phyloP scores from a whole-genome alignment of 805 yeast genomes.

The Pichia thaimueangensis region DNA sequence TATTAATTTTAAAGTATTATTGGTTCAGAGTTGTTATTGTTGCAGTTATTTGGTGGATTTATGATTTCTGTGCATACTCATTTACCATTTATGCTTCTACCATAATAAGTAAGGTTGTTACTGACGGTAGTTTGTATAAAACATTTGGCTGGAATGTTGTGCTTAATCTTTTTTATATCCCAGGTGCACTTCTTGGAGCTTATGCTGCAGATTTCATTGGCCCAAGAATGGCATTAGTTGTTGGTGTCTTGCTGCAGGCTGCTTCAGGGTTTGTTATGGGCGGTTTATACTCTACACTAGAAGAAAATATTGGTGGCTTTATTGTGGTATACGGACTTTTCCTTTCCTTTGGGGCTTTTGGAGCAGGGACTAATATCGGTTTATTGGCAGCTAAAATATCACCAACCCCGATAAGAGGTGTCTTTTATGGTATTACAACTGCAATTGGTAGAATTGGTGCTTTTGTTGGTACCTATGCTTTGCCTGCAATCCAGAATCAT shows the following conservation, averaged over 20 bases:
- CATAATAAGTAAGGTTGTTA: conserved; percentile 54
- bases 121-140: conserved; percentile 56
- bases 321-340: conserved; percentile 87
- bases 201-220: conserved; percentile 75
- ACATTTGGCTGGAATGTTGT: conserved; percentile 92
- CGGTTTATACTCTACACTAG: conserved; percentile 51
- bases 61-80: conserved; percentile 83
- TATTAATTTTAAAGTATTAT: conserved; percentile 67
- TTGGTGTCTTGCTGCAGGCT: conserved; percentile 70
- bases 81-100: conserved; percentile 78
- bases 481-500: conserved; percentile 68
- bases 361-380: conserved; percentile 92
- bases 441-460: conserved; percentile 92
- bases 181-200: conserved; percentile 90
- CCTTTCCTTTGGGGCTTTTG: conserved; percentile 83
- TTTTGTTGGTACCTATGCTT: conserved; percentile 81
- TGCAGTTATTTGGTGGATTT: conserved; percentile 81
- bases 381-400: conserved; percentile 78
- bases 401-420: conserved; percentile 85
- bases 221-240: conserved; percentile 71
- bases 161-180: conserved; percentile 78
- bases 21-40: conserved; percentile 73
- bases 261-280: conserved; percentile 81
- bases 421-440: conserved; percentile 86
- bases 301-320: conserved; percentile 64